Base-by-base conservation (phyloP, 805 yeast genomes). In the Yarrowia hollandica region DNA sequence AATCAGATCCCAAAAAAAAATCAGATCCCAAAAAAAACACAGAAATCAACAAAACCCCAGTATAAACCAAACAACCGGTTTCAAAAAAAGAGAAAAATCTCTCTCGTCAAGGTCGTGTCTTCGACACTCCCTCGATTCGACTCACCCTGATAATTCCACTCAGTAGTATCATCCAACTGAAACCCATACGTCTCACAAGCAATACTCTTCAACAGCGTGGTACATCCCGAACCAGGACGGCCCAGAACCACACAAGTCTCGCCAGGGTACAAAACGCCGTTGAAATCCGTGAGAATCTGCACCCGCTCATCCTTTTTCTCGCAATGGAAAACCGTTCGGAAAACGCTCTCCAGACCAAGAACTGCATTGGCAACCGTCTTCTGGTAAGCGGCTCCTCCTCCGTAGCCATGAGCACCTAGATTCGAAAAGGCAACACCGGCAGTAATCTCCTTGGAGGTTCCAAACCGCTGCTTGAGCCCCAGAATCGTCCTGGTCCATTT, bases 211-310 rank as follows among this genome's bases (percentile, higher is more conserved):
- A 83, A 73, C 55, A 82, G 72, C 4, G 88, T 82, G 6, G 87
- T 74, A 65, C 88, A 83, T 39, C 88, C 88, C 33, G 86, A 78
- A 65, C 92, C 92, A 1, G 92, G 92, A 71, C 91, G 79, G 60
- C 94, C 92, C 44, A 86, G 74, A 10, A 86, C 91, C 59, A 86
- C 87, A 5, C 85, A 81, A 44, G 85, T 75, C 62, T 84, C 84
- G 59, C 90, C 90, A 2, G 90, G 86, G 59, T 73, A 74, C 35
- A 81, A 67, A 14, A 79, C 63, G 21, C 84, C 88, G 62, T 82
- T 85, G 79, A 74, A 63, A 76, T 81, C 64, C 72, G 79, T 64
- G 72, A 81, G 60, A 66, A 68, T 60, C 64, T 69, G 59, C 62
- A 69, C 61, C 61, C 66, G 61, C 64, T 79, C 72, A 1, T 71